A percentile compares a stretch with the other conserved stretches of the same genome.
Evolutionary conservation across 805 yeast species (phyloP).

Genomic region (Barnettozyma pratensis): DNA sequence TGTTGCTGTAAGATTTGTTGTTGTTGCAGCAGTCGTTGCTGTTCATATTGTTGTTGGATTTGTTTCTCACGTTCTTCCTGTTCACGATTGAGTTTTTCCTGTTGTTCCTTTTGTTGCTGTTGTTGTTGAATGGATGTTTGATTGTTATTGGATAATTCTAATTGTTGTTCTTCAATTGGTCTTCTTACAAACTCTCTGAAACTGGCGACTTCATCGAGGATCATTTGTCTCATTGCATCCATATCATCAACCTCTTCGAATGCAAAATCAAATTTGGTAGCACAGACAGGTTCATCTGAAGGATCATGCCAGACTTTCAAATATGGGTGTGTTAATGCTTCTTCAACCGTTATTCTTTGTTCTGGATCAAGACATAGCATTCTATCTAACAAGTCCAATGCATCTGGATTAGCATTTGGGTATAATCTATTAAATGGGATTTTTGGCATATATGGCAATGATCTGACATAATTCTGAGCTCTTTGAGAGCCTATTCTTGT

Average conservation of each 20-base stretch:
- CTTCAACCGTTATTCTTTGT: conserved; percentile 78
- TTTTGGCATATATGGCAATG: conserved; percentile 76
- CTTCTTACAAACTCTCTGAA: conserved; percentile 79
- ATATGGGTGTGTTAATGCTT: conserved; percentile 88
- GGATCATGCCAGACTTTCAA: conserved; percentile 90
- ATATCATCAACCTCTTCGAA: conserved; percentile 84
- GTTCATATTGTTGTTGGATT: conserved; percentile 15
- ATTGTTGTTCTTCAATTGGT: conserved; percentile 56
- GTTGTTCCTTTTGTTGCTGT: conserved; percentile 15
- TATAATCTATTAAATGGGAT: conserved; percentile 67
- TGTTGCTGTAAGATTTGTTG: conserved; percentile 15
- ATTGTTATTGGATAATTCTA: conserved; percentile 27
- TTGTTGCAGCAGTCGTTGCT: conserved; percentile 11
- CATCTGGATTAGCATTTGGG: conserved; percentile 84
- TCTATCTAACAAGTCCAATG: conserved; percentile 70
- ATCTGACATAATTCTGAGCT: conserved; percentile 88
- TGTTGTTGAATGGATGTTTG: conserved; percentile 9
- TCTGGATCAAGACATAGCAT: conserved; percentile 87
- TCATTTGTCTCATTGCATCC: conserved; percentile 68
- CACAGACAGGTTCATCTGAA: conserved; percentile 82
- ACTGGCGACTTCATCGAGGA: conserved; percentile 69
- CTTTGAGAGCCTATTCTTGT: conserved; percentile 74
- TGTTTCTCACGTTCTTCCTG: conserved; percentile 21
- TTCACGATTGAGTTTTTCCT: conserved; percentile 13
- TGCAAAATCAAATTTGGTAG: conserved; percentile 70